These are phyloP conservation scores for Pseudogymnoascus sp. DNA, from an alignment of 2,329 filamentous ascomycete species.

Conservation along the genomic window DNA sequence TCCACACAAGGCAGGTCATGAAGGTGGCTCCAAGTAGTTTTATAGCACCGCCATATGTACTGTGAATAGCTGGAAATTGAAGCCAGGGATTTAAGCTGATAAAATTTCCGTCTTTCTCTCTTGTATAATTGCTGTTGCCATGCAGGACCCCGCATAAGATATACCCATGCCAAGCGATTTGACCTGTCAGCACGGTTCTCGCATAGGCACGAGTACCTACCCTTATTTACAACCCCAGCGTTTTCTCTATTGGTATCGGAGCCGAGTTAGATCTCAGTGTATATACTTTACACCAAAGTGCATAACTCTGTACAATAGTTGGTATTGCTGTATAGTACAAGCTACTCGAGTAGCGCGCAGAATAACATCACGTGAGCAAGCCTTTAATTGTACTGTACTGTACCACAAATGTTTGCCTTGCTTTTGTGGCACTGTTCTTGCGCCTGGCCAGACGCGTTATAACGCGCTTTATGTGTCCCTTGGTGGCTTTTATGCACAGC, in stretches of 20 bases:
- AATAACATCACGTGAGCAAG: background rate
- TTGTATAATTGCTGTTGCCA: no score
- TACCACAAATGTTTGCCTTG: background rate
- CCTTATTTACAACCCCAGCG: background rate
- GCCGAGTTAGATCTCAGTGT: background rate
- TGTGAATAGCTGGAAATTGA: background rate
- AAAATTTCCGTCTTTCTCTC: background rate
- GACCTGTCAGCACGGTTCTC: background rate
- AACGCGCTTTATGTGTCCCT: background rate
- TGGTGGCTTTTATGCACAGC: background rate
- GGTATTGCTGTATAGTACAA: background rate
- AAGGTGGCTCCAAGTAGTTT: conserved; percentile 26
- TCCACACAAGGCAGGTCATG: conserved; percentile 33
- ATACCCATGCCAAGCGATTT: background rate
- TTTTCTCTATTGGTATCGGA: background rate
- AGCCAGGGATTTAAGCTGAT: background rate
- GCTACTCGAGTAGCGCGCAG: background rate
- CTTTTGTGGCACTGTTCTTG: background rate
- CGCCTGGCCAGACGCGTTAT: background rate
- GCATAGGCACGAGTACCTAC: background rate
- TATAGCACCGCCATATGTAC: background rate
- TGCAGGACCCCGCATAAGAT: background rate
- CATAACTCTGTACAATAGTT: background rate
- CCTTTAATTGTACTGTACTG: background rate
- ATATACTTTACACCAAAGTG: background rate